Conservation (phyloP, 2,329 filamentous ascomycete genomes). For the Botryotinia narcissicola region DNA sequence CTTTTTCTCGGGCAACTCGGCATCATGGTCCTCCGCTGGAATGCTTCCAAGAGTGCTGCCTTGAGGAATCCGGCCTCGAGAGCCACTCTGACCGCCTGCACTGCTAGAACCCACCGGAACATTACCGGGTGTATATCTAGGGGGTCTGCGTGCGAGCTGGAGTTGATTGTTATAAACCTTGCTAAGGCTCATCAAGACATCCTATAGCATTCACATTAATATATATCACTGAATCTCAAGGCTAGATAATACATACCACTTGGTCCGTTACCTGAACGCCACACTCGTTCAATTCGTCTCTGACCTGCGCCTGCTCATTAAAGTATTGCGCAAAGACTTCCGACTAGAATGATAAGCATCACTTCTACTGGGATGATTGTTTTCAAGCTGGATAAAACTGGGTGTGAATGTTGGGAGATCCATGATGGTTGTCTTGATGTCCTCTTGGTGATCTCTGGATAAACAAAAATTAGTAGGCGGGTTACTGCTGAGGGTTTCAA, state of each 20-base stretch:
- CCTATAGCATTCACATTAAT: neutral
- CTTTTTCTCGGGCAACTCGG: neutral
- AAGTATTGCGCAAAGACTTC: neutral
- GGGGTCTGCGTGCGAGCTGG: neutral
- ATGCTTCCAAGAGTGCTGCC: neutral
- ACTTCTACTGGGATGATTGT: neutral
- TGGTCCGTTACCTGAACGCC: neutral
- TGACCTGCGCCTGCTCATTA: neutral
- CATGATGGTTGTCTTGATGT: neutral
- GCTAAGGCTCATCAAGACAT: neutral
- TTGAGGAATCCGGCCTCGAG: neutral
- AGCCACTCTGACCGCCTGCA: neutral
- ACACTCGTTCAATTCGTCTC: neutral
- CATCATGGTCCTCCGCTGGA: neutral
- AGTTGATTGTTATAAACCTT: neutral
- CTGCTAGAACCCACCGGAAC: rapidly evolving
- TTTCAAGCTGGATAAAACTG: neutral
- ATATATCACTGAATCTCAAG: neutral
- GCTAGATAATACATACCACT: neutral
- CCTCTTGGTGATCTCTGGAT: neutral
- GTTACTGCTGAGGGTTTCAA: rapidly evolving
- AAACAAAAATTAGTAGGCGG: rapidly evolving
- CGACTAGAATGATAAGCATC: neutral
- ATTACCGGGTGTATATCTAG: neutral
- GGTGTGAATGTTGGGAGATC: neutral